Conservation (phyloP, 2,329 filamentous ascomycete species). For the Cercospora canescens region DNA sequence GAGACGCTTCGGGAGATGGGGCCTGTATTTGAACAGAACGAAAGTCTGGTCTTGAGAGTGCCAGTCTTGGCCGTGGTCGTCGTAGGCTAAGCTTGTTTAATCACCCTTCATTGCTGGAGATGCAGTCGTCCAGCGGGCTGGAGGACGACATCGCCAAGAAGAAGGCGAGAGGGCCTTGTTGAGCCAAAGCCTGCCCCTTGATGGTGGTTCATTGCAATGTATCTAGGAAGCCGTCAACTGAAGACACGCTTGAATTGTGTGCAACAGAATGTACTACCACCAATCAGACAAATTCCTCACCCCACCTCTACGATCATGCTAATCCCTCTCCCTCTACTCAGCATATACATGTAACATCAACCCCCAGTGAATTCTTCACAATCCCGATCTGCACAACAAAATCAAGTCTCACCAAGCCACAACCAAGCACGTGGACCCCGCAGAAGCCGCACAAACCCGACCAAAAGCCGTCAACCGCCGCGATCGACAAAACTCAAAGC, state of each 20-base stretch:
- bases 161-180: neutral
- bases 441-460: neutral
- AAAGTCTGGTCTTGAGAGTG: neutral
- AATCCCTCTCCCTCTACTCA: too few species aligned
- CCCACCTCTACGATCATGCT: too few species aligned
- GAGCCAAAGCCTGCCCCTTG: too few species aligned
- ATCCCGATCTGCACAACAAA: neutral
- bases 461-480: slow-evolving; percentile 2
- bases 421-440: neutral
- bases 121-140: too few species aligned
- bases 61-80: neutral
- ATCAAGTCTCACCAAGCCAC: neutral
- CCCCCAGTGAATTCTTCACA: too few species aligned
- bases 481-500: neutral
- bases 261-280: too few species aligned
- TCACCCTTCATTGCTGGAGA: neutral
- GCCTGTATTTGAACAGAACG: neutral
- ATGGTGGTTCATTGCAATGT: too few species aligned
- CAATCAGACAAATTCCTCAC: too few species aligned
- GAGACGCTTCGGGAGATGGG: neutral
- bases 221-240: too few species aligned
- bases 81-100: neutral
- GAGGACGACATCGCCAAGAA: neutral
- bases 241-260: too few species aligned
- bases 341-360: too few species aligned